phyloP scores from a whole-genome alignment of 176 grass and related monocot species.

The Hyparrhenia diplandra region DNA sequence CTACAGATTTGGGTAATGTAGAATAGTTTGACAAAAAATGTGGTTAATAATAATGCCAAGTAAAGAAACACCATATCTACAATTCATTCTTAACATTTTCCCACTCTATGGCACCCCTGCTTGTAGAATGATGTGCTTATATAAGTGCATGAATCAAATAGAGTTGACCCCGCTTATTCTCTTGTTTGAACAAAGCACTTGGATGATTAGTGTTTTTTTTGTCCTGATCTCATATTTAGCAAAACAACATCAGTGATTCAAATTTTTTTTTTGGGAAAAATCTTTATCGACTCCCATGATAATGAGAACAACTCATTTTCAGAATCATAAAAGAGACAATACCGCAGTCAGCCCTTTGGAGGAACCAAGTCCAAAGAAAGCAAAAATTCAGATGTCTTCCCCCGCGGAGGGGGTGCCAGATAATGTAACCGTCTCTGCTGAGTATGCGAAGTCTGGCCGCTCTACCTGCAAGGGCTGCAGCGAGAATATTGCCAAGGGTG shows the following conservation, averaged over 20 bases:
- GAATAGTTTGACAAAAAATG: neutral
- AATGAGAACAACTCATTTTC: slow-evolving; percentile 20
- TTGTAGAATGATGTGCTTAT: neutral
- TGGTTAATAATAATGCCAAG: neutral
- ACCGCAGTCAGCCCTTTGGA: slow-evolving; percentile 14
- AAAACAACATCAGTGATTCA: neutral
- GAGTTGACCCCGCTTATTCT: neutral
- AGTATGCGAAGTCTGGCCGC: slow-evolving; percentile 48
- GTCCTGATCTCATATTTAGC: neutral
- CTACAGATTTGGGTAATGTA: neutral
- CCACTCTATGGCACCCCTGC: neutral
- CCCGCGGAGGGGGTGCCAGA: slow-evolving; percentile 38
- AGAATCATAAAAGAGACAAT: slow-evolving; percentile 39
- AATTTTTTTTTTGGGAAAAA: neutral
- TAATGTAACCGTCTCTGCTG: slow-evolving; percentile 21
- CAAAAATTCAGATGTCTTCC: slow-evolving; percentile 27
- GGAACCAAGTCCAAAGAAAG: slow-evolving; percentile 43
- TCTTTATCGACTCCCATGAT: neutral
- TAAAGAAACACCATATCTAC: neutral
- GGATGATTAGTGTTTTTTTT: neutral
- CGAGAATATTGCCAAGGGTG: slow-evolving; percentile 26
- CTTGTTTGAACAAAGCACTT: neutral
- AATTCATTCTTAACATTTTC: neutral
- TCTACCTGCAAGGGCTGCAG: slow-evolving; percentile 34
- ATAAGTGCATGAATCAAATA: neutral